Percentiles rank a stretch among this genome's conserved stretches.
These are phyloP conservation scores for Triadica sebifera DNA, from an alignment of 345 rosid genomes.

Conservation along the genomic window DNA sequence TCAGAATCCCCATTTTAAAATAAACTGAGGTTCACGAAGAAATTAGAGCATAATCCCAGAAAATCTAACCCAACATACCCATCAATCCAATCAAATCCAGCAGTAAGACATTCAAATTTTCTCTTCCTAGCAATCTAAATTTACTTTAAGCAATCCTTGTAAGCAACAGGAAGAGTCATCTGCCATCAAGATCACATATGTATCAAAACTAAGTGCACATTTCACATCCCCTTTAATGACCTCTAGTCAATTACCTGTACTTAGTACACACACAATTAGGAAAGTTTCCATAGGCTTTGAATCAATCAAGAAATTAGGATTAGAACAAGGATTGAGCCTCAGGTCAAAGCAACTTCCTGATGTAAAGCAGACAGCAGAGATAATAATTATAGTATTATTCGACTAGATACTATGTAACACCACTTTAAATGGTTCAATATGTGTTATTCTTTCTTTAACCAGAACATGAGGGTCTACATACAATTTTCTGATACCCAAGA, in stretches of 20 bases:
- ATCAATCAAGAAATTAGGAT: not conserved
- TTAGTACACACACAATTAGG: not conserved
- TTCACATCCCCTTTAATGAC: not conserved
- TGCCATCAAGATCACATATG: not conserved
- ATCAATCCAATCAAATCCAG: not conserved
- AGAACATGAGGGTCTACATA: not conserved
- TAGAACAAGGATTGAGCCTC: not conserved
- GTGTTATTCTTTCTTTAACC: not conserved
- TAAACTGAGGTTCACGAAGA: slow-evolving; percentile 1
- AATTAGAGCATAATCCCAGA: not conserved
- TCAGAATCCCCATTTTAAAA: not conserved
- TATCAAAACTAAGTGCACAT: not conserved
- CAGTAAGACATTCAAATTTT: not conserved
- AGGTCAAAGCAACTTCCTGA: not conserved
- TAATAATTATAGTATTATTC: not conserved
- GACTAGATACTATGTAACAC: not conserved
- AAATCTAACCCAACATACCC: not conserved
- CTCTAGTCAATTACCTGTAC: not conserved
- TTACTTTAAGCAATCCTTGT: not conserved
- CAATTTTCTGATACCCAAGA: not conserved
- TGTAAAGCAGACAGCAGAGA: not conserved
- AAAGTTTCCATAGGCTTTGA: not conserved
- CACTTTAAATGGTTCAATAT: not conserved
- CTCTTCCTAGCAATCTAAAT: not conserved
- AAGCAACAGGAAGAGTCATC: not conserved